Base-by-base conservation (phyloP, 2,329 filamentous ascomycete species). In the Cryphonectria radicalis region DNA sequence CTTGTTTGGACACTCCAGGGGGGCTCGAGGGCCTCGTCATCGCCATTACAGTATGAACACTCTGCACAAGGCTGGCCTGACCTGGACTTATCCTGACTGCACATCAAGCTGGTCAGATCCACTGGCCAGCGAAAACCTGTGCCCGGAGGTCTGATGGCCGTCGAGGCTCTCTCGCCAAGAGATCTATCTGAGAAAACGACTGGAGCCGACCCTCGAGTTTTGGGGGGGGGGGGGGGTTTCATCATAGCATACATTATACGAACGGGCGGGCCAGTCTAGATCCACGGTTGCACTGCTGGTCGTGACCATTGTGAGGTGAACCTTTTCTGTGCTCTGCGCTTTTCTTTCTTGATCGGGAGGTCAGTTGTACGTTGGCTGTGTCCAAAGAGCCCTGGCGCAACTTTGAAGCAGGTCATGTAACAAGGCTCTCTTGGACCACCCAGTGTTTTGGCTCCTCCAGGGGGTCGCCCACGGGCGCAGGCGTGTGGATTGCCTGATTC, bases 341-440 rank as follows among this genome's bases (percentile, higher is more conserved):
- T 50, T 19, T 22, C 22, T 22, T 50, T 19, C 46, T 50, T 11
- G 6, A n/a, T 50, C n/a, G 22, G 22, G 46, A 50, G 22, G 25
- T 28, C 53, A 28, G 14, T n/a, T 57, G 13, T 57, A 22, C n/a
- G 4, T n/a, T 22, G 8, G 43, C 11, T 57, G 53, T 59, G 28
- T 35, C 55, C 25, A 59, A 7, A 28, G 73, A 75, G 75, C 76
- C 76, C 75, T 78, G 77, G 78, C 77, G 77, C 77, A 75, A 79
- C 77, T 78, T 59, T 81, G 80, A 81, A 74, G 79, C 81, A 82
- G 68, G 77, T 77, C 77, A 78, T 81, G 79, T 81, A 79, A 79
- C 80, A 79, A 72, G 68, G 71, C 72, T 65, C 67, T 71, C 72
- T 62, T 35, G 55, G 55, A 59, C 63, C 57, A 53, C 65, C 50